Evolutionary conservation across 164 flowering plant species (phyloP).

Genomic region (Nymphaea thermarum): DNA sequence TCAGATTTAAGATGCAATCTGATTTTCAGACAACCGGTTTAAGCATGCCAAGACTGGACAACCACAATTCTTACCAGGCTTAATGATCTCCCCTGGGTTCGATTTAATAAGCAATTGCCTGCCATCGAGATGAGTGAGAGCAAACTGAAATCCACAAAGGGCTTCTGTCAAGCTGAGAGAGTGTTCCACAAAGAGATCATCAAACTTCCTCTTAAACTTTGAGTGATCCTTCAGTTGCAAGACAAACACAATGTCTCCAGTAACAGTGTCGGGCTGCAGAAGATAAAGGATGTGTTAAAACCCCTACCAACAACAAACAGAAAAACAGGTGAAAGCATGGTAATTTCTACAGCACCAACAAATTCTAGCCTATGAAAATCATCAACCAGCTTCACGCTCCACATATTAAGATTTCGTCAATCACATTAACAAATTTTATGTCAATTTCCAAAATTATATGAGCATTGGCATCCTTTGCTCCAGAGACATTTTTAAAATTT

Average conservation of each 20-base stretch:
- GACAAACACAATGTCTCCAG: conserved; percentile 60
- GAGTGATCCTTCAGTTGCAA: conserved; percentile 62
- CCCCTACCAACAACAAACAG: not conserved
- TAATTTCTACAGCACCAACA: not conserved
- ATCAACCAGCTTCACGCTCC: too few species aligned
- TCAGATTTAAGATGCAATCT: too few species aligned
- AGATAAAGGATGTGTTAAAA: not conserved
- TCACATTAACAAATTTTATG: too few species aligned
- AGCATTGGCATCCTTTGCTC: too few species aligned
- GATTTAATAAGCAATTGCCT: conserved; percentile 63
- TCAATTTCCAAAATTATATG: too few species aligned
- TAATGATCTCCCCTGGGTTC: conserved; percentile 52
- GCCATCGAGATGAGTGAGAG: conserved; percentile 40
- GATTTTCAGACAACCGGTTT: too few species aligned
- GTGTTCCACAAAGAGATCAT: conserved; percentile 50
- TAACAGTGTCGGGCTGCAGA: conserved; percentile 50
- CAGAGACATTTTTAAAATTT: too few species aligned
- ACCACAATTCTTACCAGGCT: conserved; percentile 35
- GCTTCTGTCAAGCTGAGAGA: conserved; percentile 45
- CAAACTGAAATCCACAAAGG: conserved; percentile 58
- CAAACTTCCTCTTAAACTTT: conserved; percentile 53
- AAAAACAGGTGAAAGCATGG: not conserved
- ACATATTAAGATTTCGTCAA: too few species aligned
- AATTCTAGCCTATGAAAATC: not conserved
- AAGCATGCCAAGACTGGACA: not conserved